These are phyloP conservation scores for Microcos paniculata DNA, from an alignment of 345 rosid genomes.

Conservation along the genomic window DNA sequence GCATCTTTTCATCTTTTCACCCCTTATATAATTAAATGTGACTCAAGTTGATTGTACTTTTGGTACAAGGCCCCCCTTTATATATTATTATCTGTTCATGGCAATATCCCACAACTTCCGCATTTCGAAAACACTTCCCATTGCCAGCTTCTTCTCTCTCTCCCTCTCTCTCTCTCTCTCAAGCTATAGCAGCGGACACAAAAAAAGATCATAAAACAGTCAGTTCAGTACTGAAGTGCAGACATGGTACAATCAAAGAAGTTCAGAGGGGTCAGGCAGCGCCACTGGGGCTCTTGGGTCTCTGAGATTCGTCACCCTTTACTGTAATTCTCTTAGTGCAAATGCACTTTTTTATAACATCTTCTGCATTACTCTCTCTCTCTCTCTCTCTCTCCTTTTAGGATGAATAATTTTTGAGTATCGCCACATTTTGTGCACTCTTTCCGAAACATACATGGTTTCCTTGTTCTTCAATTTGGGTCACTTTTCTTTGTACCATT, in stretches of 20 bases:
- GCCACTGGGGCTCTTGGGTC: conserved; percentile 95
- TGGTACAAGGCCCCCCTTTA: neutral
- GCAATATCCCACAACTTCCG: conserved; percentile 7
- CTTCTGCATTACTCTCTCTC: no score
- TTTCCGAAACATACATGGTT: no score
- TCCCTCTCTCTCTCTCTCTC: neutral
- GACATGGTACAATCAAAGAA: conserved; percentile 64
- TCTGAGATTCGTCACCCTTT: conserved; percentile 88
- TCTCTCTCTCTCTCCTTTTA: no score
- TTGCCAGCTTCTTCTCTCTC: neutral
- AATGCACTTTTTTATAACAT: no score
- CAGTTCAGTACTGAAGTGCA: neutral
- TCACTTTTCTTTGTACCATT: neutral
- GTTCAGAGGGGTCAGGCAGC: conserved; percentile 93
- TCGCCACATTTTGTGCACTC: no score
- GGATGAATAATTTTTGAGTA: no score
- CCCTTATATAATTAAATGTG: conserved; percentile 1
- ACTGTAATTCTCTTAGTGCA: conserved; percentile 35
- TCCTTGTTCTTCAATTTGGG: neutral
- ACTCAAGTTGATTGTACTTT: neutral
- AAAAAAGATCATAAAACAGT: neutral
- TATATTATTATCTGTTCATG: neutral
- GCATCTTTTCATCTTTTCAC: neutral
- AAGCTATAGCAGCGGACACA: neutral
- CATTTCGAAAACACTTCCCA: neutral